phyloP scores from a whole-genome alignment of 495 filamentous ascomycete species.

The Stereocaulon alpinum region DNA sequence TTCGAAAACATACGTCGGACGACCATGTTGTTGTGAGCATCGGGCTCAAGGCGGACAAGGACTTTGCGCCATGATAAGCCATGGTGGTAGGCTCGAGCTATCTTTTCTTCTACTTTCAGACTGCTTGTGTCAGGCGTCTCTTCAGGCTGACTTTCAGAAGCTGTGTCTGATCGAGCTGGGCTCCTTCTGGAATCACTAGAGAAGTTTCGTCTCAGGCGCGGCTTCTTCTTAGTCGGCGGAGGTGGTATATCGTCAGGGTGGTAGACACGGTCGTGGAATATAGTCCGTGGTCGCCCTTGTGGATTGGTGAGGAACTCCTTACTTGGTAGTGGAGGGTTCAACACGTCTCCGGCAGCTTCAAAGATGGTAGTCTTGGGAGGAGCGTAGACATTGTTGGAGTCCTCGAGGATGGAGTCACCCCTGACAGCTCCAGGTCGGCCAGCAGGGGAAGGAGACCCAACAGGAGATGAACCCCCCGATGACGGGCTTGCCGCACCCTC shows the following conservation, averaged over 20 bases:
- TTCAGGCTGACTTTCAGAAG: slow-evolving; percentile 12
- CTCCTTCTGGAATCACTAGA: slow-evolving; percentile 32
- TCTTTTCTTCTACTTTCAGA: slow-evolving; percentile 94
- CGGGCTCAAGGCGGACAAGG: slow-evolving; percentile 85
- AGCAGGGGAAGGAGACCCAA: slow-evolving; percentile 8
- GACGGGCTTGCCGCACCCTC: slow-evolving; percentile 30
- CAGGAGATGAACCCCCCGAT: slow-evolving; percentile 16
- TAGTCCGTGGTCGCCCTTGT: slow-evolving; percentile 72
- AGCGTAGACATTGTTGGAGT: slow-evolving; percentile 39
- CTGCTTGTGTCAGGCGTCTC: slow-evolving; percentile 31
- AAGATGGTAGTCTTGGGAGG: slow-evolving; percentile 92
- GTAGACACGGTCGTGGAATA: slow-evolving; percentile 95
- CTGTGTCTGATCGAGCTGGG: slow-evolving; percentile 16
- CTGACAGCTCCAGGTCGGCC: slow-evolving; percentile 25
- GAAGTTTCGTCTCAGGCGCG: slow-evolving; percentile 32
- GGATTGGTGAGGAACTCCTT: slow-evolving; percentile 74
- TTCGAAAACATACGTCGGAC: slow-evolving; percentile 94
- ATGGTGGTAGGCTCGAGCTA: slow-evolving; percentile 86
- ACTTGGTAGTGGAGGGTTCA: slow-evolving; percentile 80
- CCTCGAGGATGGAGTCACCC: slow-evolving; percentile 37
- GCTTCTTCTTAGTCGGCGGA: slow-evolving; percentile 55
- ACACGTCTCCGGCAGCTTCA: slow-evolving; percentile 82
- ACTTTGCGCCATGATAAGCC: slow-evolving; percentile 93
- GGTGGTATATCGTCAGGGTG: slow-evolving; percentile 85
- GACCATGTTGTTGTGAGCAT: slow-evolving; percentile 97